Percentiles rank a stretch among this genome's conserved stretches.
phyloP scores from a whole-genome alignment of 2,329 filamentous ascomycete species.

The Fusarium sp. region DNA sequence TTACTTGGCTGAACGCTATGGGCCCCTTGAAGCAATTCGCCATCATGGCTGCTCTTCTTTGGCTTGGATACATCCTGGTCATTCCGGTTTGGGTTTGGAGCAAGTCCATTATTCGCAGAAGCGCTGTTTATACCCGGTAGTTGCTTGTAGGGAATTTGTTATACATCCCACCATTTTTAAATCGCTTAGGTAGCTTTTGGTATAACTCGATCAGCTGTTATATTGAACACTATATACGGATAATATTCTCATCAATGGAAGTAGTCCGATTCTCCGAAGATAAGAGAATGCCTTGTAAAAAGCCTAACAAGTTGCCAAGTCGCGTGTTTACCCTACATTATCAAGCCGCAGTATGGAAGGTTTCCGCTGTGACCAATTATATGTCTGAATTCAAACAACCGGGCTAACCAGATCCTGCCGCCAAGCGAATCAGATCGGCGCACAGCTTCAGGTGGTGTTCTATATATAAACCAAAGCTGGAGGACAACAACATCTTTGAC shows the following conservation, averaged over 20 bases:
- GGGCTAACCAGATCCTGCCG: neutral
- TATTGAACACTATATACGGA: accelerated
- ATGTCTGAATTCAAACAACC: no score
- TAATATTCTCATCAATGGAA: accelerated
- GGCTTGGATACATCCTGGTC: neutral
- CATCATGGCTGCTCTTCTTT: neutral
- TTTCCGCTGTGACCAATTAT: neutral
- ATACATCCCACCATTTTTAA: accelerated
- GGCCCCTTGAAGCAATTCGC: neutral
- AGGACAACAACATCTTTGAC: no score
- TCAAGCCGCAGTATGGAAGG: neutral
- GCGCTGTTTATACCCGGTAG: neutral
- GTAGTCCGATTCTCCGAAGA: neutral
- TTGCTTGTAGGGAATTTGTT: accelerated
- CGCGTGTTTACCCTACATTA: neutral
- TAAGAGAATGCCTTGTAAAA: neutral
- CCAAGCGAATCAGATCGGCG: neutral
- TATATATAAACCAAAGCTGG: neutral
- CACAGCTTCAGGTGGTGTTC: neutral
- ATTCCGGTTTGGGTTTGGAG: constrained; percentile 1
- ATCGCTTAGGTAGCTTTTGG: accelerated
- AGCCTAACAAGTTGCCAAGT: neutral
- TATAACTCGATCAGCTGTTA: accelerated
- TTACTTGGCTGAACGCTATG: neutral
- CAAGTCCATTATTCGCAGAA: neutral